Conservation (phyloP, 345 rosid species). For the Citrus cavaleriei region DNA sequence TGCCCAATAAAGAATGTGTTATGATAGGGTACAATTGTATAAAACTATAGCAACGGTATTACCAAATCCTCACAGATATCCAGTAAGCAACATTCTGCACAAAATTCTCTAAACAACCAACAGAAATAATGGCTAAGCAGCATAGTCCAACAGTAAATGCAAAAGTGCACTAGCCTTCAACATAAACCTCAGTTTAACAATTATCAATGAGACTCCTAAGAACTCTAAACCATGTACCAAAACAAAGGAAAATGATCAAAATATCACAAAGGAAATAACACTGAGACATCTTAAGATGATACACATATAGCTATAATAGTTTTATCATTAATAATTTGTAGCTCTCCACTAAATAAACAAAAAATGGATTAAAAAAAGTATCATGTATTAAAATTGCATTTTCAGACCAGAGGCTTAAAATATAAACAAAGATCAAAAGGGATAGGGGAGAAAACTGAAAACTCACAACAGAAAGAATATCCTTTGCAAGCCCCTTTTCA, state of each 20-base stretch:
- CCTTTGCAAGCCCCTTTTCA: conserved; percentile 82
- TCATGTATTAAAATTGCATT: background rate
- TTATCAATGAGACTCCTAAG: background rate
- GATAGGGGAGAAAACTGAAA: conserved; percentile 5
- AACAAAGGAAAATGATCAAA: background rate
- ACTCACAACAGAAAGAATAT: conserved; percentile 81
- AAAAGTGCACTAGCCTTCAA: background rate
- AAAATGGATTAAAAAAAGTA: background rate
- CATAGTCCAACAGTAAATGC: background rate
- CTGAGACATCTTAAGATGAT: background rate
- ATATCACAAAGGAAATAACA: background rate
- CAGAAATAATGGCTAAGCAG: background rate
- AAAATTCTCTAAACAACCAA: background rate
- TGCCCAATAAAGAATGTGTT: background rate
- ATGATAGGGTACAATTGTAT: background rate
- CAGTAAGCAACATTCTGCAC: background rate
- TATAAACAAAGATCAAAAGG: background rate
- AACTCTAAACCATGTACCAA: background rate
- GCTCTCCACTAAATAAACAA: background rate
- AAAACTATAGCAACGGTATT: background rate
- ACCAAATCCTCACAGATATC: background rate
- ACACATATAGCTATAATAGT: background rate
- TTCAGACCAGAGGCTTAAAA: background rate
- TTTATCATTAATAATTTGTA: background rate
- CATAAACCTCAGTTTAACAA: background rate